Percentiles rank a stretch among this genome's conserved stretches.
Conservation (phyloP, 2,329 filamentous ascomycete genomes). For the Fusarium secorum region DNA sequence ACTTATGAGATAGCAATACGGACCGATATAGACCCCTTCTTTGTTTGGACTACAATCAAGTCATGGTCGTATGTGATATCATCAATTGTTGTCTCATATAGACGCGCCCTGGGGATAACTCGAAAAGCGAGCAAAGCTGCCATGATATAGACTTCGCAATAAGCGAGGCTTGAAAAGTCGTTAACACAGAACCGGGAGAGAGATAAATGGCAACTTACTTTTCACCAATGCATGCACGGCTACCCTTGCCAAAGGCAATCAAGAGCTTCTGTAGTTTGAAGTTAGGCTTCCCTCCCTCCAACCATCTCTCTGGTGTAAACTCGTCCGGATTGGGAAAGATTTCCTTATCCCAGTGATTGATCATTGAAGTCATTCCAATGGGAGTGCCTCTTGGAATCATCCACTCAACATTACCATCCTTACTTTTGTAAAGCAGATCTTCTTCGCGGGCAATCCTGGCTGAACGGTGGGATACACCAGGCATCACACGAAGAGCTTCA, state of each 20-base stretch:
- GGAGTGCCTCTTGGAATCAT: conserved; percentile 44
- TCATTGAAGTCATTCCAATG: conserved; percentile 46
- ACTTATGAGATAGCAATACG: conserved; percentile 8
- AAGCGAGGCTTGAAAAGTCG: conserved; percentile 13
- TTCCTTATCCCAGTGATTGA: conserved; percentile 43
- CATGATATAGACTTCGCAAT: conserved; percentile 34
- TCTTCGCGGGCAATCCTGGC: conserved; percentile 38
- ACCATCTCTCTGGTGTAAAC: conserved; percentile 47
- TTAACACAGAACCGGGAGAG: background rate
- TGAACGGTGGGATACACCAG: conserved; percentile 42
- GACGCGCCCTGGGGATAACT: conserved; percentile 17
- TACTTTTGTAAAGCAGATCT: conserved; percentile 40
- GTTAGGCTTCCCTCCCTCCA: conserved; percentile 37
- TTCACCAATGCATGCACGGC: conserved; percentile 36
- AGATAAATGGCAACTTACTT: conserved; percentile 6
- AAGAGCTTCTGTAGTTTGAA: conserved; percentile 36
- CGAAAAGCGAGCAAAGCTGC: conserved; percentile 14
- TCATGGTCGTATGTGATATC: conserved; percentile 35
- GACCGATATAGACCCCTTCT: conserved; percentile 29
- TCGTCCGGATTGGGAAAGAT: conserved; percentile 45
- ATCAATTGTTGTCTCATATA: conserved; percentile 26
- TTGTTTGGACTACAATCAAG: conserved; percentile 32
- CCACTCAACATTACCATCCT: conserved; percentile 29
- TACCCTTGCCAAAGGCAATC: conserved; percentile 33
- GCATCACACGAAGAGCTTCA: conserved; percentile 48